A percentile compares a stretch with the other conserved stretches of the same genome.
These are phyloP conservation scores for Xylaria polymorpha DNA, from an alignment of 2,329 filamentous ascomycete genomes.

Conservation along the genomic window DNA sequence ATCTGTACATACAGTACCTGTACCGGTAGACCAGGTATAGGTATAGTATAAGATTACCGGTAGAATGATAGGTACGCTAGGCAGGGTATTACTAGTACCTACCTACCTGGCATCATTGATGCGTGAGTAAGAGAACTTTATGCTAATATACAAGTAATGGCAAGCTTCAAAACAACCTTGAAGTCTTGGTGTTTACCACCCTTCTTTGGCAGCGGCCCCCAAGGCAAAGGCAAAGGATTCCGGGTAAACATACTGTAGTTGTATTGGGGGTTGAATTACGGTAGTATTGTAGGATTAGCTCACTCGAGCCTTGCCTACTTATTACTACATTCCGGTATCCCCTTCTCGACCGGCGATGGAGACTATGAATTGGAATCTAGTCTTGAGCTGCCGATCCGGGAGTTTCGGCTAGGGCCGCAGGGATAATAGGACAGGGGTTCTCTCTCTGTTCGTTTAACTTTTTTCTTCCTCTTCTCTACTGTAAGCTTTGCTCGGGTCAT, in stretches of 20 bases:
- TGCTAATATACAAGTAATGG: neutral
- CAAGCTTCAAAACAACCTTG: neutral
- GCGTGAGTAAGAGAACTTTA: neutral
- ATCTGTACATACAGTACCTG: neutral
- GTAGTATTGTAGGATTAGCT: neutral
- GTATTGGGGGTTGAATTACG: conserved; percentile 12
- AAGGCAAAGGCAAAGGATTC: conserved; percentile 4
- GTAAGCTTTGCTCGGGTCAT: conserved; percentile 4
- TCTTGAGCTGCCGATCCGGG: conserved; percentile 31
- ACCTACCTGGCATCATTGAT: too few species aligned
- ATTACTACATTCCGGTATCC: conserved; percentile 6
- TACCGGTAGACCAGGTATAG: too few species aligned
- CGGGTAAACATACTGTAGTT: neutral
- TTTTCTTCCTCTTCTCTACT: too few species aligned
- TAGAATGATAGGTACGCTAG: neutral
- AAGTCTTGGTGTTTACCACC: conserved; percentile 12
- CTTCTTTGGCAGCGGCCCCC: conserved; percentile 12
- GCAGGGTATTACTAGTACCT: neutral
- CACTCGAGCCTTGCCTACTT: conserved; percentile 14
- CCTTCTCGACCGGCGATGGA: conserved; percentile 6
- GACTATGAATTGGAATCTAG: conserved; percentile 9
- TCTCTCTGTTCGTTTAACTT: conserved; percentile 2
- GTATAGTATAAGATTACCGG: too few species aligned
- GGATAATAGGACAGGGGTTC: conserved; percentile 10
- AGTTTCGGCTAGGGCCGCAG: conserved; percentile 28